Evolutionary conservation across 2,329 filamentous ascomycete genomes (phyloP), one percentile per base, ranked within the genome.

Genomic region (Fusarium piperis): DNA sequence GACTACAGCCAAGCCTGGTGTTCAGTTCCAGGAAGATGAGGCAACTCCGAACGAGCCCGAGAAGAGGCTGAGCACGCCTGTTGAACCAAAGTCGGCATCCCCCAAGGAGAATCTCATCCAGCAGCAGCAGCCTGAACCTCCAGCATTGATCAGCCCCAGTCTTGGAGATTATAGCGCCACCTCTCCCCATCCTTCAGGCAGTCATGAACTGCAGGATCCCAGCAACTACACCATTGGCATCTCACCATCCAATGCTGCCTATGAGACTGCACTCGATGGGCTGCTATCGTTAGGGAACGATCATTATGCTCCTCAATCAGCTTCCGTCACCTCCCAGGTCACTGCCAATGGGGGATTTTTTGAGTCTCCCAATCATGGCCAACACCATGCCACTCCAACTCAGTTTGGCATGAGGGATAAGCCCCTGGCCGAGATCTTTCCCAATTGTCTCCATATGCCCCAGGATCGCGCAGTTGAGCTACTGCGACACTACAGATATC

Each of bases 401-500:
- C 64, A 60, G 20, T 51, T 68, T 4, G 65, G 67, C 16, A 20
- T 53, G 11, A 56, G 53, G 15, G 60, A 62, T 23, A 65, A 68
- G 28, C 38, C 57, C 10, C 60, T 52, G 10, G 28, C 44, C 5
- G 66, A 67, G 36, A 32, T 51, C 12, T 78, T 78, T 62, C 69
- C 69, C 16, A 77, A 72, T 33, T 77, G 76, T 48, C 66, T 72
- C 4, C 74, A 76, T 57, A 64, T 73, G 59, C 72, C 74, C 3
- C 76, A 78, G n/a, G 74, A 73, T 64, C 69, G 68, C 6, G 69
- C 44, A 12, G 72, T 81, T 30, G 75, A 77, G 30, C 69, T 85
- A 2, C 61, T 85, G 13, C 79, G 82, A n/a, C 78, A 84, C 59
- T 85, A 84, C 60, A 77, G 82, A 48, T 85, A 85, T 58, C 79